Evolutionary conservation across 495 filamentous ascomycete species (phyloP), one percentile per base, ranked within the genome.

Genomic region (Neurospora tetrasperma): DNA sequence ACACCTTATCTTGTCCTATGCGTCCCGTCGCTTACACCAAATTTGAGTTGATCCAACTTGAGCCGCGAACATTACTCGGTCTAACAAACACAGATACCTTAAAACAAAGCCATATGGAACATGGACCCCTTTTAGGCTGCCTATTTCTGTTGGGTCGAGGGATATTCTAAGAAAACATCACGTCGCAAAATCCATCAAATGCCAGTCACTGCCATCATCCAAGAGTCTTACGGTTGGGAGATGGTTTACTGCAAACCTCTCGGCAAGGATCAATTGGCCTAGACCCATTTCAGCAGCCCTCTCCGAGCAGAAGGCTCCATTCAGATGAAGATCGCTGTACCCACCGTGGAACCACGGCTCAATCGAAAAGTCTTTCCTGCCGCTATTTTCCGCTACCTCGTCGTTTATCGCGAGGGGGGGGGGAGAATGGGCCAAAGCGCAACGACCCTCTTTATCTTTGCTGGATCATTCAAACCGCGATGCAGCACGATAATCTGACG

Each of bases 291-390:
- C 42, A 81, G 81, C 76, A 81, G 75, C 75, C 73, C 75, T 46
- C 78, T 78, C 82, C 82, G 82, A 77, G 73, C 76, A 73, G 74
- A 74, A 80, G 75, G 73, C 79, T 77, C 79, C 77, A 78, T 80
- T 79, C 42, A 72, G 78, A 78, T 74, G 77, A 81, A 76, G 80
- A 82, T 83, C 80, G 74, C 73, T 74, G 74, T 74, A 80, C 75
- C 78, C 80, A 74, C 80, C 77, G 48, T 70, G 39, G 69, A 71
- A 75, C 46, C 72, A 70, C 73, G 69, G 69, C 77, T 77, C 72
- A 72, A 75, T 77, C 75, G 78, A 75, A 75, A 72, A 78, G 69
- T 41, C 66, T 40, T 44, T 72, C 62, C 74, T 79, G 73, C 74
- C 73, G 69, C 70, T 71, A 71, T 73, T 74, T 73, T 76, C 74